Evolutionary conservation across 345 rosid species (phyloP).

Genomic region (Capsella bursapastoris): DNA sequence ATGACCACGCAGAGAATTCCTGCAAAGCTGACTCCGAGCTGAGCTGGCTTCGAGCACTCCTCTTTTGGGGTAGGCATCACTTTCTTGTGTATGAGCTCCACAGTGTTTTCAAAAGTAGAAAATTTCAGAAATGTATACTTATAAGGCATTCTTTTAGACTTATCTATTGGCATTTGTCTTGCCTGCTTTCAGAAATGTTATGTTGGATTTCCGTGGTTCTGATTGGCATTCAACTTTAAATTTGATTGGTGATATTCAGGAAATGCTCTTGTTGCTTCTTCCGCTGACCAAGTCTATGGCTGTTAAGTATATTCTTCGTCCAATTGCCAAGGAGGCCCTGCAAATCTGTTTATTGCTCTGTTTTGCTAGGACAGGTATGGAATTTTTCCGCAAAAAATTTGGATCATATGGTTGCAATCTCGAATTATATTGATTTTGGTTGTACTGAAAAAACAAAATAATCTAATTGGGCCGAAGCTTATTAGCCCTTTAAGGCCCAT

Average conservation of each 20-base stretch:
- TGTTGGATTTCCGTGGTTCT: neutral
- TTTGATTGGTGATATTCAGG: slow-evolving; percentile 57
- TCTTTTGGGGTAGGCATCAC: slow-evolving; percentile 69
- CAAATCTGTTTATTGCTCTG: slow-evolving; percentile 83
- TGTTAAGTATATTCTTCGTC: slow-evolving; percentile 67
- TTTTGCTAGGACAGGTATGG: slow-evolving; percentile 91
- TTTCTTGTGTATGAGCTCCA: slow-evolving; percentile 79
- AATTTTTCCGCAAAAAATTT: neutral
- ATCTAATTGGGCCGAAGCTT: neutral
- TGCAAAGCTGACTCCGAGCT: slow-evolving; percentile 92
- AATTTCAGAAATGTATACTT: slow-evolving; percentile 36
- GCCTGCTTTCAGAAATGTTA: neutral
- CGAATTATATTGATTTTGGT: too few relatives aligned
- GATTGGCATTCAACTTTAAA: slow-evolving; percentile 26
- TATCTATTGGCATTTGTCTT: neutral
- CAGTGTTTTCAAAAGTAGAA: slow-evolving; percentile 81
- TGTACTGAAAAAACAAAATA: neutral
- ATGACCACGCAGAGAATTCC: slow-evolving; percentile 88
- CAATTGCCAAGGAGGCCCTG: slow-evolving; percentile 87
- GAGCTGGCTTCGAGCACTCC: slow-evolving; percentile 72
- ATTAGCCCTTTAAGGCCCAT: neutral
- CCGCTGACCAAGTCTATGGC: slow-evolving; percentile 92
- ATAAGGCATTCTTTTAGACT: neutral
- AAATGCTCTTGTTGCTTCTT: slow-evolving; percentile 89
- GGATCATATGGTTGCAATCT: too few relatives aligned